Base-by-base conservation (phyloP, 2,329 filamentous ascomycete species). In the Pseudogymnoascus sp. region DNA sequence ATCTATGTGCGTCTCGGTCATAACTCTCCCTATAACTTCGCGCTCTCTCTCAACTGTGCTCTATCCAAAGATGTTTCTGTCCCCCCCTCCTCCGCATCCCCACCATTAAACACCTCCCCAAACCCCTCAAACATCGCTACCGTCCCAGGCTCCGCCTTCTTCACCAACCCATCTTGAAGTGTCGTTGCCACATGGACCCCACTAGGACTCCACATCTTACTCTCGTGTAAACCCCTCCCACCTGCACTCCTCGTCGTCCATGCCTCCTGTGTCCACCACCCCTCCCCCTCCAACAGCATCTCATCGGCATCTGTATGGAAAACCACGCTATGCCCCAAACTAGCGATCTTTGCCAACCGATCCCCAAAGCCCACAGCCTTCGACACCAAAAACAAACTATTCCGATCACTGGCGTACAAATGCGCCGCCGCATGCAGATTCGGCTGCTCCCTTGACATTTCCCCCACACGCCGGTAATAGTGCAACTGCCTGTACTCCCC, bases 401-500 rank as follows among this genome's bases (percentile, higher is more conserved):
- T 85, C 24, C 79, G 78, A 67, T 85, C 83, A 35, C 79, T 81
- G 0, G 82, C 79, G 68, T 84, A 85, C 46, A 84, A 73, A 70
- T 86, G 83, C 2, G 81, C 82, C 66, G 80, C 83, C 0, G 82
- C 79, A 66, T 85, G 82, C 16, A 85, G 70, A 66, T 85, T 85
- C 33, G 81, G 77, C 60, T 70, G 75, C 65, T 70, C 74, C n/a
- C 28, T 85, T 33, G 81, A 77, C 64, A 60, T 60, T 35, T 69
- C 77, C 12, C 61, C 72, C 61, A 62, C 62, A 26, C 22, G n/a
- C 3, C 46, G 31, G 33, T 68, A 65, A 10, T 63, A 19, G 2
- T 37, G 37, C 56, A 63, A 64, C 37, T 66, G 61, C 16, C 65
- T 61, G 26, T 66, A 65, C 24, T 60, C 67, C 28, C 70, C 35